Evolutionary conservation across 2,329 filamentous ascomycete genomes (phyloP).

Genomic region (Raffaelea deltoideospora): DNA sequence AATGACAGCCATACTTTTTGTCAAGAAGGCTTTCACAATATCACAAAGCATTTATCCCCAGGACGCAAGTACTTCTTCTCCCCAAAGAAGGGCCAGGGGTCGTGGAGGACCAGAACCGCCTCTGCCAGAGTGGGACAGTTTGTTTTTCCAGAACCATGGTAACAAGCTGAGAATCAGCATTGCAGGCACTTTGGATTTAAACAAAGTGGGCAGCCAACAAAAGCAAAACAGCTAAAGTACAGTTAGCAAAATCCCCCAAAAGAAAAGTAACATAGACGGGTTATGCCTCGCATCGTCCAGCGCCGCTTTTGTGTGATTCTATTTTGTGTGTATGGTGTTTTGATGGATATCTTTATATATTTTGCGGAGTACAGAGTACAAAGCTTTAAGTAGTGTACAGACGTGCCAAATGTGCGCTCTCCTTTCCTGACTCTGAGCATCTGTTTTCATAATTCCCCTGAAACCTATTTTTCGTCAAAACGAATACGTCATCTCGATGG

Average conservation of each 20-base stretch:
- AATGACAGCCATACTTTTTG: slow-evolving; percentile 26
- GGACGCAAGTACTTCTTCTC: no score
- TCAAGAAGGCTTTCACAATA: slow-evolving; percentile 16
- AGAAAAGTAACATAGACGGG: no score
- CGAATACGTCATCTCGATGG: slow-evolving; percentile 43
- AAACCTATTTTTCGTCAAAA: background rate
- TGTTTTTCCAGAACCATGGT: slow-evolving; percentile 9
- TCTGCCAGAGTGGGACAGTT: slow-evolving; percentile 9
- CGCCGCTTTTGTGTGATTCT: no score
- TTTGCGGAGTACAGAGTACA: background rate
- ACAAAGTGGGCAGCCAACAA: background rate
- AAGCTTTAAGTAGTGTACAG: slow-evolving; percentile 1
- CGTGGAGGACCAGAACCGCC: background rate
- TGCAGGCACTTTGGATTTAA: slow-evolving; percentile 6
- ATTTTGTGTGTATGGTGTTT: background rate
- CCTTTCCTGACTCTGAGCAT: background rate
- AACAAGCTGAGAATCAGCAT: slow-evolving; percentile 12
- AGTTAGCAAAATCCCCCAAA: no score
- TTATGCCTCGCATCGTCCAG: no score
- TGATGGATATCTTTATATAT: background rate
- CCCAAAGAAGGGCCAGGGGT: no score
- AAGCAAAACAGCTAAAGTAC: no score
- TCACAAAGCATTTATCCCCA: no score
- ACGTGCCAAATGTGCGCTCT: background rate
- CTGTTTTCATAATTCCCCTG: no score